Conservation (phyloP, 164 flowering plant species). For the Chimonanthus praecox region DNA sequence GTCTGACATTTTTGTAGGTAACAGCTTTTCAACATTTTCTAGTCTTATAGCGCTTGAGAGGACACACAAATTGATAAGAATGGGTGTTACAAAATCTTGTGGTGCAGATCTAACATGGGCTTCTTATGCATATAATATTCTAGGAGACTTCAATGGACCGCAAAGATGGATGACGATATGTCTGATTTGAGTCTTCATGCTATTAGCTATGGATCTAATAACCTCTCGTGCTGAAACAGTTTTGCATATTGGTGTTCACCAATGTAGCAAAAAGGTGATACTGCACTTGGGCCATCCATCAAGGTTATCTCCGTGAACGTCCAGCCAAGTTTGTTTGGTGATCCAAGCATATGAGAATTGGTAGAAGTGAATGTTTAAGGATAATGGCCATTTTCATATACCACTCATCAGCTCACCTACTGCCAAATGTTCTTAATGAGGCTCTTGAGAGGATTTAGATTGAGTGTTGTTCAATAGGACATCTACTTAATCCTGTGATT, state of each 20-base stretch:
- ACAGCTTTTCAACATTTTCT: conserved; percentile 94
- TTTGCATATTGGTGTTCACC: background rate
- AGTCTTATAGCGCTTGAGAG: conserved; percentile 87
- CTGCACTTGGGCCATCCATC: background rate
- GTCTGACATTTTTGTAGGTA: conserved; percentile 88
- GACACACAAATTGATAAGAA: conserved; percentile 54
- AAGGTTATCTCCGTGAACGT: too few relatives aligned
- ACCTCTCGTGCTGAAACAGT: conserved; percentile 43
- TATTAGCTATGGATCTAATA: conserved; percentile 81
- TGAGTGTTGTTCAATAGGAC: background rate
- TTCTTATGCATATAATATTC: conserved; percentile 82
- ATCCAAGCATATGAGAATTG: background rate
- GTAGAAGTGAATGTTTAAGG: background rate
- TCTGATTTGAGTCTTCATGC: conserved; percentile 66
- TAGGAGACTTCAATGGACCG: conserved; percentile 60
- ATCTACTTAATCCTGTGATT: background rate
- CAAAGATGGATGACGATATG: conserved; percentile 75
- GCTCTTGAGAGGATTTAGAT: background rate
- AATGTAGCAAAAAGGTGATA: background rate
- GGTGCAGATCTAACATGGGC: conserved; percentile 51
- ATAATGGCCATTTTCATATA: background rate
- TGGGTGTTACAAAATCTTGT: conserved; percentile 32
- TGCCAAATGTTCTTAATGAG: background rate
- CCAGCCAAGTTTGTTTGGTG: background rate
- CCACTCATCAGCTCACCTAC: background rate